Percentiles rank a stretch among this genome's conserved stretches.
phyloP scores from a whole-genome alignment of 495 filamentous ascomycete species.

The Elasticomyces elasticus region DNA sequence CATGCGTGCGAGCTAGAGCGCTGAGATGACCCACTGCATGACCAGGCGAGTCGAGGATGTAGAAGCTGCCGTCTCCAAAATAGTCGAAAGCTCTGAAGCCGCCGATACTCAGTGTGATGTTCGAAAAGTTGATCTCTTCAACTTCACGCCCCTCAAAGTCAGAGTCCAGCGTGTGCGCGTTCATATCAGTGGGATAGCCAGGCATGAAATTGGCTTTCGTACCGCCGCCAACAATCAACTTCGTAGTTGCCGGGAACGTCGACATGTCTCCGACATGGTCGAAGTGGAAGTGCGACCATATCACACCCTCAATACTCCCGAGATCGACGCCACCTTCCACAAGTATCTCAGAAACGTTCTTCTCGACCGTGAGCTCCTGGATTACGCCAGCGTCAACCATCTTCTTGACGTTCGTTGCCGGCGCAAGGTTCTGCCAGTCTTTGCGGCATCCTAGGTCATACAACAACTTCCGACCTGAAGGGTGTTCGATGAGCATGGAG shows the following conservation, averaged over 20 bases:
- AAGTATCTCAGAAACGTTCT: constrained; percentile 13
- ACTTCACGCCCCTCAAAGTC: constrained; percentile 15
- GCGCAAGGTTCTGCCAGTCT: constrained; percentile 14
- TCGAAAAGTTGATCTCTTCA: constrained; percentile 9
- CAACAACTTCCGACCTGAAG: constrained; percentile 7
- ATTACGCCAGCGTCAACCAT: background rate
- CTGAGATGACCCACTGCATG: constrained; percentile 39
- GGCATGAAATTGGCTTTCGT: constrained; percentile 40
- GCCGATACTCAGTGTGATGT: constrained; percentile 28
- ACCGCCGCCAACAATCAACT: constrained; percentile 46
- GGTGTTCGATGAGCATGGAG: constrained; percentile 13
- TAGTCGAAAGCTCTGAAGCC: constrained; percentile 48
- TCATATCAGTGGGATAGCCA: constrained; percentile 39
- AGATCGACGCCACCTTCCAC: constrained; percentile 7
- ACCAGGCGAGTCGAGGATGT: constrained; percentile 37
- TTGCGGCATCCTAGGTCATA: constrained; percentile 15
- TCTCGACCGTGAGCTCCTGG: constrained; percentile 7
- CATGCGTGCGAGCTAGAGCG: constrained; percentile 44
- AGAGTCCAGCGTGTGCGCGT: constrained; percentile 1
- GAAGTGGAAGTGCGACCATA: constrained; percentile 36
- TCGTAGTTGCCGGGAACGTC: constrained; percentile 40
- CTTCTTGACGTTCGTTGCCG: background rate
- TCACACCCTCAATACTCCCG: constrained; percentile 15
- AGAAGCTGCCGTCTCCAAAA: constrained; percentile 37
- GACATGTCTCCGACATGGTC: constrained; percentile 53